Base-by-base conservation (phyloP, 768 basidiomycete genomes). In the Boletellus ananiceps region DNA sequence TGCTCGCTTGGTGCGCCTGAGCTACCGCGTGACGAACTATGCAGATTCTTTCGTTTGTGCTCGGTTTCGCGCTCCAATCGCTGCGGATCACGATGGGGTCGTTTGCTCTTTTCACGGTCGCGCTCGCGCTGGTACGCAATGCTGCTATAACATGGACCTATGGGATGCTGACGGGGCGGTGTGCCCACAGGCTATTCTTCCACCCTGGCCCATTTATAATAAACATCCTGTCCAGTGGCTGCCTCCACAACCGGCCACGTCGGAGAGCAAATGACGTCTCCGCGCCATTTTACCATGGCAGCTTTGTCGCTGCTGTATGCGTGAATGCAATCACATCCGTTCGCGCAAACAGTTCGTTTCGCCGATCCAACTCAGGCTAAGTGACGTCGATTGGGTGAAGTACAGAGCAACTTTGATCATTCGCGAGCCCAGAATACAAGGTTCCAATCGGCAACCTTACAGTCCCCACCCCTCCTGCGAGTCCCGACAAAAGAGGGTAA, bases 131-230 rank as follows among this genome's bases (percentile, higher is more conserved):
- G 59, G 63, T 66, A 36, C 32, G 63, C 19, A 16, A 29, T 29
- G 27, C 9, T 14, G 32, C 6, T 8, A 32, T 15, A 0, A 13
- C 16, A 5, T 18, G 15, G 15, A 1, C n/a, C 18, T n/a, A 4
- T 18, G 11, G 27, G 25, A 19, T 19, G 36, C 47, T 58, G 27
- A 62, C 32, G 7, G 6, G 16, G 18, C 2, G 25, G 16, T 21
- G 39, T 27, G 7, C 11, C 13, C 16, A 5, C 6, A 88, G 87
- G 64, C 74, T 40, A 71, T 82, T 12, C 51, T 89, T 4, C 88
- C 87, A 0, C 82, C 82, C 8, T 90, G 88, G 88, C 77, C 81
- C 0, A 69, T 78, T 65, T 63, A 52, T 34, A 65, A 63, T 23
- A 38, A 38, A 16, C 48, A 62, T 32, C 51, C 61, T 4, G 51